Percentiles rank a stretch among this genome's conserved stretches.
phyloP scores from a whole-genome alignment of 495 filamentous ascomycete species.

The Xylaria longipes region DNA sequence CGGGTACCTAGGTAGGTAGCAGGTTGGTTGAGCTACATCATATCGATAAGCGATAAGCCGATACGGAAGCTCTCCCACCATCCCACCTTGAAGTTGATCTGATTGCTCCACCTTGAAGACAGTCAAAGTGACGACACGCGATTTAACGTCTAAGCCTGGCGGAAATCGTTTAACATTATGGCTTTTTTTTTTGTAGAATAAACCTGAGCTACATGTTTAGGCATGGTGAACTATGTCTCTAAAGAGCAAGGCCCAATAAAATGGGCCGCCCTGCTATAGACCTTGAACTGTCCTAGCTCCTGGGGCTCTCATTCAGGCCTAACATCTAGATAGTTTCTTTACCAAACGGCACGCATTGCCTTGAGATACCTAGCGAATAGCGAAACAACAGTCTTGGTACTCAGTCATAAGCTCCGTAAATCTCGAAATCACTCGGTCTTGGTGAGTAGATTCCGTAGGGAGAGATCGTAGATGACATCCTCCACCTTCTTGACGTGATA shows the following conservation, averaged over 20 bases:
- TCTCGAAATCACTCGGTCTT: constrained; percentile 25
- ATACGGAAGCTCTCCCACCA: constrained; percentile 19
- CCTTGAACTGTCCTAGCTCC: neutral
- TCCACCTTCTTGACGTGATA: constrained; percentile 98
- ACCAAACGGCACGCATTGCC: neutral
- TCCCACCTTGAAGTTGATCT: constrained; percentile 12
- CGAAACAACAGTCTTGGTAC: neutral
- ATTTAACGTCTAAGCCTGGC: neutral
- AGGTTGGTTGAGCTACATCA: neutral
- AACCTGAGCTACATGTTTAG: neutral
- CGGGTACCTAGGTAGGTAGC: neutral
- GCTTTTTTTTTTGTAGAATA: neutral
- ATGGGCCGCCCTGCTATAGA: neutral
- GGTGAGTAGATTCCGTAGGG: constrained; percentile 82
- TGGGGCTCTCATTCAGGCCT: neutral
- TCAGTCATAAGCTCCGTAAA: neutral
- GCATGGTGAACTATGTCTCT: neutral
- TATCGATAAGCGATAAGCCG: constrained; percentile 22
- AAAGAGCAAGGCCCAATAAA: neutral
- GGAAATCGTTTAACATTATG: neutral
- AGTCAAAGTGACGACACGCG: neutral
- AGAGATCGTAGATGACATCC: constrained; percentile 96
- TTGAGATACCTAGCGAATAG: neutral
- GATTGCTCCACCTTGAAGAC: constrained; percentile 10
- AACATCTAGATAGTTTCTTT: neutral